Evolutionary conservation across 2,329 filamentous ascomycete species (phyloP).

Genomic region (Aspergillus brasiliensis): DNA sequence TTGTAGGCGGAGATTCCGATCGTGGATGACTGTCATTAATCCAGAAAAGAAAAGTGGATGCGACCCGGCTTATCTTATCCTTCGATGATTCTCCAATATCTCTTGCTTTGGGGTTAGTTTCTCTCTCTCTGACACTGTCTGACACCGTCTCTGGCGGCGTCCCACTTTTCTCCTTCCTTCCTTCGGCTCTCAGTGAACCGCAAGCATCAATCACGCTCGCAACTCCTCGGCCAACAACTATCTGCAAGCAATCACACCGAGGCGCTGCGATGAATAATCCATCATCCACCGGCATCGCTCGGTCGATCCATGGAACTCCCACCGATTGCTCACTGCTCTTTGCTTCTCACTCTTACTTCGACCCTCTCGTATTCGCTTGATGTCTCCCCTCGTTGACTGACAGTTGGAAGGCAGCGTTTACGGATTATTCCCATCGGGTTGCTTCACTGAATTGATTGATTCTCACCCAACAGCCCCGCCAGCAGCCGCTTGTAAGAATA

Average conservation of each 20-base stretch:
- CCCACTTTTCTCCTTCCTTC: background rate
- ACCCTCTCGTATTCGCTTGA: background rate
- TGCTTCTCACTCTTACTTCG: background rate
- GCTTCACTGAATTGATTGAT: background rate
- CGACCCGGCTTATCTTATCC: background rate
- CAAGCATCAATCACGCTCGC: background rate
- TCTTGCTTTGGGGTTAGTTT: background rate
- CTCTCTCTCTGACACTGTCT: background rate
- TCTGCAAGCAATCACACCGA: background rate
- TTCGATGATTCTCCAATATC: too few species aligned
- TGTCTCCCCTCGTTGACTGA: background rate
- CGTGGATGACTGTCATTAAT: too few species aligned
- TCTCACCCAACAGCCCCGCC: background rate
- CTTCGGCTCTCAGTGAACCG: background rate
- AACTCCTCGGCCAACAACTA: background rate
- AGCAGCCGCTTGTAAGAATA: background rate
- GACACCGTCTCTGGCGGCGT: background rate
- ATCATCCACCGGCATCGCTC: constrained; percentile 1
- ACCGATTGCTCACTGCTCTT: background rate
- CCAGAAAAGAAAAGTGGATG: background rate
- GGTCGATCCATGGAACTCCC: constrained; percentile 4
- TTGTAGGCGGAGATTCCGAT: too few species aligned
- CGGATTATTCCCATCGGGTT: too few species aligned
- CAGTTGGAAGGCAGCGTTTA: too few species aligned
- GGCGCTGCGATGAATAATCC: background rate